phyloP scores from a whole-genome alignment of 2,329 filamentous ascomycete species.

The Canariomyces notabilis region DNA sequence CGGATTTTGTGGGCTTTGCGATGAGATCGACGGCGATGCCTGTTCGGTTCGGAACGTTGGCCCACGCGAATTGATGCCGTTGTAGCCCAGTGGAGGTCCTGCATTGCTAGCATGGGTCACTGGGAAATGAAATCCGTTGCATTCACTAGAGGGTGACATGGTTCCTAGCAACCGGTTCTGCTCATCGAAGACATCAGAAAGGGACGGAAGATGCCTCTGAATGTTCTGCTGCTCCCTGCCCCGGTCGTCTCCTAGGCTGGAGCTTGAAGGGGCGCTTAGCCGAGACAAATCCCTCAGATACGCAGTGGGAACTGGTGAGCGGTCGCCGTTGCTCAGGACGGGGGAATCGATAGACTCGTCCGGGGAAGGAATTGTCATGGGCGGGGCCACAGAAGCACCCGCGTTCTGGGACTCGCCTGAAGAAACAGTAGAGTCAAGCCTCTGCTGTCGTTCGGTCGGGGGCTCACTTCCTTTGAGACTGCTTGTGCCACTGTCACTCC shows the following conservation, averaged over 20 bases:
- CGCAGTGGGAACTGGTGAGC: constrained; percentile 26
- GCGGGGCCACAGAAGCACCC: constrained; percentile 32
- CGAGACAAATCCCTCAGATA: constrained; percentile 22
- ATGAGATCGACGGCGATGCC: constrained; percentile 40
- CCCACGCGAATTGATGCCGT: constrained; percentile 29
- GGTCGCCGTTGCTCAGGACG: constrained; percentile 33
- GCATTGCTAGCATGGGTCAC: constrained; percentile 23
- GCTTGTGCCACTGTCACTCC: constrained; percentile 44
- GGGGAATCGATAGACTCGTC: constrained; percentile 45
- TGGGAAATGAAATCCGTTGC: constrained; percentile 18
- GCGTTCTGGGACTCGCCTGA: constrained; percentile 42
- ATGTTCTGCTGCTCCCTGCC: constrained; percentile 28
- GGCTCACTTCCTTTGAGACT: constrained; percentile 45
- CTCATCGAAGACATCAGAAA: constrained; percentile 45
- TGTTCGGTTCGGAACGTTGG: constrained; percentile 43
- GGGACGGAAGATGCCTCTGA: constrained; percentile 39
- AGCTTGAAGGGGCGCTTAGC: constrained; percentile 26
- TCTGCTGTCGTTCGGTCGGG: constrained; percentile 42
- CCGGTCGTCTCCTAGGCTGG: constrained; percentile 25
- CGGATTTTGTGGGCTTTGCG: constrained; percentile 38
- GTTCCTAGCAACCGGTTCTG: constrained; percentile 21
- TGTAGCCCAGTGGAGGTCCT: constrained; percentile 27
- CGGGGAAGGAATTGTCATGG: constrained; percentile 33
- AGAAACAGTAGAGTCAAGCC: constrained; percentile 45
- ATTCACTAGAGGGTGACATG: constrained; percentile 16